Evolutionary conservation across 139 green algal genomes (phyloP).

Genomic region (Volvox africanus): DNA sequence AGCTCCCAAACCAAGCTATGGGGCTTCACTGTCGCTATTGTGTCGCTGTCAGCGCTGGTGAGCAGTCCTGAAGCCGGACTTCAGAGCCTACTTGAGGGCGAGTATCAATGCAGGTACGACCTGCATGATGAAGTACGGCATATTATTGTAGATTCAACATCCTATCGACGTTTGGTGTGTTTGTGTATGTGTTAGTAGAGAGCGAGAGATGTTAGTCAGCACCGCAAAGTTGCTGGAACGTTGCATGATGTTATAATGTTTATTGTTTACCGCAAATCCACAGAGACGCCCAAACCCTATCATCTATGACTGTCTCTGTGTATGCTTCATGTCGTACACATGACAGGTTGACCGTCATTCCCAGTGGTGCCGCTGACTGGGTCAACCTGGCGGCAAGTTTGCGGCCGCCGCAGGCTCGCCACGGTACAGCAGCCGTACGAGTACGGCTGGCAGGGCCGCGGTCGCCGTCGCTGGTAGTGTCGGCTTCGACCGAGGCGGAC

Average conservation of each 20-base stretch:
- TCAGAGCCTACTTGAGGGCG: background rate
- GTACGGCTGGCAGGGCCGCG: background rate
- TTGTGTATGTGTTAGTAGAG: no score
- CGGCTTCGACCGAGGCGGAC: background rate
- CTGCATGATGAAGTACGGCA: background rate
- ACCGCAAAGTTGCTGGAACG: no score
- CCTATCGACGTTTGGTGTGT: no score
- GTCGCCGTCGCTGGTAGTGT: background rate
- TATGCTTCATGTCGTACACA: background rate
- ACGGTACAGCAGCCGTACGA: background rate
- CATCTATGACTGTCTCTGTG: background rate
- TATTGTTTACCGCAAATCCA: no score
- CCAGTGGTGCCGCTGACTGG: background rate
- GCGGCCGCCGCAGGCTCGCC: background rate
- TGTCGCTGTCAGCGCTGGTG: background rate
- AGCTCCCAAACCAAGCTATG: conserved; percentile 12
- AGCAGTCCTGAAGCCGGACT: background rate
- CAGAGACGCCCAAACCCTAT: no score
- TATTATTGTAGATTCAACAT: no score
- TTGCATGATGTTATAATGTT: no score
- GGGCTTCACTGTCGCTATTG: background rate
- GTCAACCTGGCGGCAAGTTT: background rate
- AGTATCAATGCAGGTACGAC: conserved; percentile 4
- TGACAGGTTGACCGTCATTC: background rate
- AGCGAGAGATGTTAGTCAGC: no score